A percentile compares a stretch with the other conserved stretches of the same genome.
Evolutionary conservation across 495 filamentous ascomycete genomes (phyloP).

Genomic region (Umbilicaria muhlenbergii): DNA sequence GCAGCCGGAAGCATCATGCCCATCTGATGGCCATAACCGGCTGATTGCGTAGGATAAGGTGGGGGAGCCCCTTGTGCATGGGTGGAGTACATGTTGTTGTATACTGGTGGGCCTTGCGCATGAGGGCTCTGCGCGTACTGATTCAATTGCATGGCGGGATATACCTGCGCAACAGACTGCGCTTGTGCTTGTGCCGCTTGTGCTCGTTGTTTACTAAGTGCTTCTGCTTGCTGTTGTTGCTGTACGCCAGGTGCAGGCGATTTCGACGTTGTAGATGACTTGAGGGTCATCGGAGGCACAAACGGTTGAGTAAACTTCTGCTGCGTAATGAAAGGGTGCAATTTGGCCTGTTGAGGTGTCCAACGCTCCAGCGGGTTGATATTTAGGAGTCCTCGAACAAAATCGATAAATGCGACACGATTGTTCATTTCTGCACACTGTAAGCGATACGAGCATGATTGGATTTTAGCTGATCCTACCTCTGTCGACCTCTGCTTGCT

Average conservation of each 20-base stretch:
- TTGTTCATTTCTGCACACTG: slow-evolving; percentile 78
- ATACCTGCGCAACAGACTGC: slow-evolving; percentile 47
- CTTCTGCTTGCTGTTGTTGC: slow-evolving; percentile 89
- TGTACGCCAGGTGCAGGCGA: slow-evolving; percentile 94
- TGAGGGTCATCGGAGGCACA: slow-evolving; percentile 93
- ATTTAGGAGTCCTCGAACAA: slow-evolving; percentile 84
- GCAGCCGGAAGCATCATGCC: slow-evolving; percentile 46
- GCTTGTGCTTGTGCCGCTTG: slow-evolving; percentile 39
- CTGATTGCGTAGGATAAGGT: slow-evolving; percentile 59
- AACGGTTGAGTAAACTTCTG: slow-evolving; percentile 94
- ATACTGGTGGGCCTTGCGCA: slow-evolving; percentile 44
- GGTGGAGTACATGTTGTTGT: slow-evolving; percentile 71
- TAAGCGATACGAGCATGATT: slow-evolving; percentile 13
- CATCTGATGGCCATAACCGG: slow-evolving; percentile 60
- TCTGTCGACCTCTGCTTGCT: slow-evolving; percentile 88
- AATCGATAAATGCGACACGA: slow-evolving; percentile 96
- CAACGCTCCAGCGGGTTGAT: slow-evolving; percentile 95
- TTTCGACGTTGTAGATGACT: slow-evolving; percentile 63
- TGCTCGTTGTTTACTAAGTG: slow-evolving; percentile 73
- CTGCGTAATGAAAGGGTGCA: slow-evolving; percentile 98
- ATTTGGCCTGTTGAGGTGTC: slow-evolving; percentile 94
- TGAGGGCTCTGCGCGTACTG: slow-evolving; percentile 38
- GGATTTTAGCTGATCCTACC: slow-evolving; percentile 37
- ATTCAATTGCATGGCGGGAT: slow-evolving; percentile 40
- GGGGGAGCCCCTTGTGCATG: slow-evolving; percentile 65